These are phyloP conservation scores for Chimonanthus praecox DNA, from an alignment of 164 flowering plant species.

Conservation along the genomic window DNA sequence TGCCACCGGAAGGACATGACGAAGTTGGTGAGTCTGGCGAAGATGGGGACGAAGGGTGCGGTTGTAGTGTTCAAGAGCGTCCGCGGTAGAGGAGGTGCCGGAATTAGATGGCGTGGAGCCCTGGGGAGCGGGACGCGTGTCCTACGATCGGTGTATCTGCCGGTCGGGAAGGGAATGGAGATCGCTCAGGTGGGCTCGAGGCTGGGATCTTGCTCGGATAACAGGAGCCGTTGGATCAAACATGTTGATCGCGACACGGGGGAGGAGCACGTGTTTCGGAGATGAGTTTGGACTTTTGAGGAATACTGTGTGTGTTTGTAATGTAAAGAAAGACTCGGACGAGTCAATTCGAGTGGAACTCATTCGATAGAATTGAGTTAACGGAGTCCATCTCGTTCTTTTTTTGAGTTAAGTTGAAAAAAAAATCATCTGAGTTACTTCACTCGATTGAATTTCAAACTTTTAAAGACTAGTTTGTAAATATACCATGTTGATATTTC, in stretches of 20 bases:
- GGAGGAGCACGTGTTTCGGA: slow-evolving; percentile 46
- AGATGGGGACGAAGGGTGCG: slow-evolving; percentile 53
- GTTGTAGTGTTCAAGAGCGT: slow-evolving; percentile 73
- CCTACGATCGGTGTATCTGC: slow-evolving; percentile 64
- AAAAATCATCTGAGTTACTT: too few relatives aligned
- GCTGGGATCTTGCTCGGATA: slow-evolving; percentile 7
- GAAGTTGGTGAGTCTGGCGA: slow-evolving; percentile 40
- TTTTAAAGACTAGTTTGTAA: too few relatives aligned
- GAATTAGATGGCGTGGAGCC: slow-evolving; percentile 46
- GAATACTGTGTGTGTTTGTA: neutral
- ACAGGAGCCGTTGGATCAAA: slow-evolving; percentile 55
- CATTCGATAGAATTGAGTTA: too few relatives aligned
- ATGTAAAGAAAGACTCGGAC: too few relatives aligned
- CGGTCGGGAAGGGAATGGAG: slow-evolving; percentile 81
- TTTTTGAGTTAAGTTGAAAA: too few relatives aligned
- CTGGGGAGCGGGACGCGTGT: slow-evolving; percentile 32
- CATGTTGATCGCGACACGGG: slow-evolving; percentile 40
- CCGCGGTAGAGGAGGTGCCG: slow-evolving; percentile 18
- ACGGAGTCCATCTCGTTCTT: too few relatives aligned
- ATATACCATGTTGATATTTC: too few relatives aligned
- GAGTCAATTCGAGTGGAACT: too few relatives aligned
- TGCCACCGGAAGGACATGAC: slow-evolving; percentile 39
- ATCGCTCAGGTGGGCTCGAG: slow-evolving; percentile 50
- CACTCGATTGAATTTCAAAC: too few relatives aligned
- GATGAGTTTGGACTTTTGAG: slow-evolving; percentile 18